Evolutionary conservation across 371 early-diverging fungal genomes (phyloP).

Genomic region (Actinomortierella wolfii): DNA sequence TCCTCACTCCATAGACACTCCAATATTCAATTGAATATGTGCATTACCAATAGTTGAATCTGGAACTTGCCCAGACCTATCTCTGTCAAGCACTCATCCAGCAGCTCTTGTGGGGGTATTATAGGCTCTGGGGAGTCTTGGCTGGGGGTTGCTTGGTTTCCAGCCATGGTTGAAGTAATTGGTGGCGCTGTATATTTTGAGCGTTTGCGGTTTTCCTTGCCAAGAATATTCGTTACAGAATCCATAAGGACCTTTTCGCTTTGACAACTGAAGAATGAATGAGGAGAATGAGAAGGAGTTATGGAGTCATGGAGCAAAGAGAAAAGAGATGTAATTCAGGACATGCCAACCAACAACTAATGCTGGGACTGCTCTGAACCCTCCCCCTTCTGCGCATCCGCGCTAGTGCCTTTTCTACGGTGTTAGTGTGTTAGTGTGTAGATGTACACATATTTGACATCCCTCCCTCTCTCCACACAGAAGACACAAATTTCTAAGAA

Average conservation of each 20-base stretch:
- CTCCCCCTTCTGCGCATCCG: no score
- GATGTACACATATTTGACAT: not conserved
- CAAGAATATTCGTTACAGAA: no score
- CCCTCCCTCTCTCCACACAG: not conserved
- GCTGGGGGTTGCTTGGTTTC: slow-evolving; percentile 1
- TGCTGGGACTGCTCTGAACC: no score
- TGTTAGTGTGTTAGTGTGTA: not conserved
- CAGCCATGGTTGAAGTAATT: not conserved
- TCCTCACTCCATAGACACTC: not conserved
- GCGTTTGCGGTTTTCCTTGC: no score
- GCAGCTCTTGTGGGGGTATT: slow-evolving; percentile 18
- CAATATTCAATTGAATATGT: not conserved
- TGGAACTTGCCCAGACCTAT: slow-evolving; percentile 84
- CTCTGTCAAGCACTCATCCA: slow-evolving; percentile 66
- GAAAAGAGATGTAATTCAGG: no score
- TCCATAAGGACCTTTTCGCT: no score
- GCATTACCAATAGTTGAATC: slow-evolving; percentile 68
- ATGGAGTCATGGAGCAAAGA: no score
- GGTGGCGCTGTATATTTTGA: no score
- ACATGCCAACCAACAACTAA: no score
- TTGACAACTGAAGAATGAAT: no score
- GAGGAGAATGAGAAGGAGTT: not conserved
- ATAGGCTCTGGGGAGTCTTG: slow-evolving; percentile 31
- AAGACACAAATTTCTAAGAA: no score
- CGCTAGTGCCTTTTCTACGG: no score